Evolutionary conservation across 2,329 filamentous ascomycete species (phyloP).

Genomic region (Aspergillus vadensis): DNA sequence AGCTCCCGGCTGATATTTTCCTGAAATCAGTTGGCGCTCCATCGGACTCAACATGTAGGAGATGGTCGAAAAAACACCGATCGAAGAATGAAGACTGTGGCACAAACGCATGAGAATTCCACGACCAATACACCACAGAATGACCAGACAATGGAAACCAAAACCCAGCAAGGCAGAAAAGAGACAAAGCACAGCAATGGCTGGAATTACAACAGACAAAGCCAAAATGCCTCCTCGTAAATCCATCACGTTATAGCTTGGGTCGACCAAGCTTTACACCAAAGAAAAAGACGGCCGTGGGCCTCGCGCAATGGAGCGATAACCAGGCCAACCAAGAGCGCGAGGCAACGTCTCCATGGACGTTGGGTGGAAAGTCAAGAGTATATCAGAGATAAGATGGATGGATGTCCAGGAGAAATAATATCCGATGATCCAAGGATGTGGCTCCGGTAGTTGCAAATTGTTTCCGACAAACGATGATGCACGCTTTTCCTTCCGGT

Average conservation of each 20-base stretch:
- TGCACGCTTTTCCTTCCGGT: conserved; percentile 21
- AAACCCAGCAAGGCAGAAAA: conserved; percentile 16
- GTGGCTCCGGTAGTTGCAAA: conserved; percentile 21
- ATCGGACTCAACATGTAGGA: conserved; percentile 28
- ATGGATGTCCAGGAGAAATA: conserved; percentile 22
- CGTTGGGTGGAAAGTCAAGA: conserved; percentile 10
- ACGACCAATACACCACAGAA: conserved; percentile 23
- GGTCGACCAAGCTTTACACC: conserved; percentile 24
- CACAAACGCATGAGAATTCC: conserved; percentile 17
- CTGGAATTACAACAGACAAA: conserved; percentile 25
- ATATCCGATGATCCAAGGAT: conserved; percentile 22
- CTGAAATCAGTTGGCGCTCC: conserved; percentile 26
- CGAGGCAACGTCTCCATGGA: conserved; percentile 16
- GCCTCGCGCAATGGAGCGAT: conserved; percentile 6
- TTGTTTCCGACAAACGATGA: conserved; percentile 18
- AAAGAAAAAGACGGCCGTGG: conserved; percentile 20
- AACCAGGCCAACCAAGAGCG: conserved; percentile 16
- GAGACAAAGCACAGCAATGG: conserved; percentile 22
- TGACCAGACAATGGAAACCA: conserved; percentile 18
- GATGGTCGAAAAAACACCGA: conserved; percentile 33
- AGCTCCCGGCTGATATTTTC: conserved; percentile 25
- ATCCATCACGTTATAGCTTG: conserved; percentile 21
- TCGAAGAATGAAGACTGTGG: conserved; percentile 23
- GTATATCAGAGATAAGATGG: conserved; percentile 17
- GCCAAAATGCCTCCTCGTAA: conserved; percentile 33